A percentile compares a stretch with the other conserved stretches of the same genome.
Evolutionary conservation across 352 stramenopile genomes (phyloP).

Genomic region (Pythium angustatum): DNA sequence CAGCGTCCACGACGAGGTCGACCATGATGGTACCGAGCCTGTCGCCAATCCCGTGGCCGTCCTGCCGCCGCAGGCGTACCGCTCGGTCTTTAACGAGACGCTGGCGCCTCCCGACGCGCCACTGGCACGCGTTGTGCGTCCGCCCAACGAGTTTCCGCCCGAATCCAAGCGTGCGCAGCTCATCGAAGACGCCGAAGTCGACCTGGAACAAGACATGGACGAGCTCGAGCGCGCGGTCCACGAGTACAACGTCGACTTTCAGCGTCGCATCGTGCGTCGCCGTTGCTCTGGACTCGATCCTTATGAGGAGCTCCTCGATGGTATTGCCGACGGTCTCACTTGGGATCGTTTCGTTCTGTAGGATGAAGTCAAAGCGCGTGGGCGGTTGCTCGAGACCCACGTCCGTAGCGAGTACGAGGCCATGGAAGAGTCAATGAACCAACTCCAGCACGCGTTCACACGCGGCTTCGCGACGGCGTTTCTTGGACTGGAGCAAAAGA

Average conservation of each 20-base stretch:
- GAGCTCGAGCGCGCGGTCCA: constrained; percentile 79
- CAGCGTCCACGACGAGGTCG: background rate
- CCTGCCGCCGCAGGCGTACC: constrained; percentile 28
- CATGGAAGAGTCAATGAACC: constrained; percentile 61
- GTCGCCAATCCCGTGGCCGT: background rate
- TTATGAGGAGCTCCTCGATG: no score
- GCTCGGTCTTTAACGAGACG: constrained; percentile 32
- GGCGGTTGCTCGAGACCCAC: constrained; percentile 48
- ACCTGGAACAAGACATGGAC: constrained; percentile 80
- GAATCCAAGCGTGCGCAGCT: constrained; percentile 74
- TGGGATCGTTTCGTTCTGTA: constrained; percentile 19
- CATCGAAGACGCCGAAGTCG: constrained; percentile 72
- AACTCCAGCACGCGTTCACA: constrained; percentile 44
- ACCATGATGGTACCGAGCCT: background rate
- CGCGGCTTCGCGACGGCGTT: constrained; percentile 57
- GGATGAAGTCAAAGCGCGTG: constrained; percentile 72
- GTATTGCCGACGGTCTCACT: no score
- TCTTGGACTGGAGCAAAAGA: constrained; percentile 57
- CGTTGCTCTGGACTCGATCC: no score
- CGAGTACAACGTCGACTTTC: constrained; percentile 84
- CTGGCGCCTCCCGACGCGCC: constrained; percentile 30
- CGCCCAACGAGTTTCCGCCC: constrained; percentile 58
- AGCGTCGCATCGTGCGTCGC: constrained; percentile 66
- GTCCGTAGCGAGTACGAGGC: constrained; percentile 53
- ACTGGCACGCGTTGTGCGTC: constrained; percentile 31